Evolutionary conservation across 192 early-diverging fungal genomes (phyloP).

Genomic region (Pilobolus umbonatus): DNA sequence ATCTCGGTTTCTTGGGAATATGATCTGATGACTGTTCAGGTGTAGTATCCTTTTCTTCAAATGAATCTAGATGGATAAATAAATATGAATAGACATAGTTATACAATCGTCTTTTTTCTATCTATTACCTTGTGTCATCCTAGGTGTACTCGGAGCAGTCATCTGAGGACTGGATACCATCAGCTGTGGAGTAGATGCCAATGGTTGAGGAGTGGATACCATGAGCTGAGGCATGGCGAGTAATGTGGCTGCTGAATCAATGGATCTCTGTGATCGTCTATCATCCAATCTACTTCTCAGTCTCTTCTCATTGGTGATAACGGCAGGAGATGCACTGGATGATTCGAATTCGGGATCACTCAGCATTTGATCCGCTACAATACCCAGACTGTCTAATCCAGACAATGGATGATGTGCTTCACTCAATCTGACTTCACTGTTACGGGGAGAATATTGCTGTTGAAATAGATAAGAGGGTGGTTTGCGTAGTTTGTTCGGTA

Average conservation of each 20-base stretch:
- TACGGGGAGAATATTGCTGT: constrained; percentile 28
- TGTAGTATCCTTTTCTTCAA: background rate
- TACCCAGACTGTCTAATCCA: constrained; percentile 32
- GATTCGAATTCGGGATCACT: constrained; percentile 28
- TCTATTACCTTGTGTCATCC: too few species aligned
- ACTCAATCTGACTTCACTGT: constrained; percentile 15
- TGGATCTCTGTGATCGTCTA: constrained; percentile 33
- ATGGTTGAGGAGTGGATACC: too few species aligned
- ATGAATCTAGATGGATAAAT: too few species aligned
- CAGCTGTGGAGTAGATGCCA: too few species aligned
- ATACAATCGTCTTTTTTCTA: too few species aligned
- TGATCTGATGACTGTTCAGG: background rate
- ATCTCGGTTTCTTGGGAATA: constrained; percentile 14
- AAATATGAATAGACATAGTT: too few species aligned
- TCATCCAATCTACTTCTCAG: constrained; percentile 6
- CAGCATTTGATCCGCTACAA: constrained; percentile 37
- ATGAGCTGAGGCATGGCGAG: constrained; percentile 22
- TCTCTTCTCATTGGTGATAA: background rate
- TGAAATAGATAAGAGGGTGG: constrained; percentile 25
- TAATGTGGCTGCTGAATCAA: constrained; percentile 33
- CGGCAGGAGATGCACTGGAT: background rate
- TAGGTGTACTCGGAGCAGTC: too few species aligned
- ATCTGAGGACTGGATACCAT: too few species aligned
- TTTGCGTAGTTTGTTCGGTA: constrained; percentile 5
- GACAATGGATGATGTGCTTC: constrained; percentile 19